Conservation (phyloP, 2,329 filamentous ascomycete species). For the Biscogniauxia mediterranea region DNA sequence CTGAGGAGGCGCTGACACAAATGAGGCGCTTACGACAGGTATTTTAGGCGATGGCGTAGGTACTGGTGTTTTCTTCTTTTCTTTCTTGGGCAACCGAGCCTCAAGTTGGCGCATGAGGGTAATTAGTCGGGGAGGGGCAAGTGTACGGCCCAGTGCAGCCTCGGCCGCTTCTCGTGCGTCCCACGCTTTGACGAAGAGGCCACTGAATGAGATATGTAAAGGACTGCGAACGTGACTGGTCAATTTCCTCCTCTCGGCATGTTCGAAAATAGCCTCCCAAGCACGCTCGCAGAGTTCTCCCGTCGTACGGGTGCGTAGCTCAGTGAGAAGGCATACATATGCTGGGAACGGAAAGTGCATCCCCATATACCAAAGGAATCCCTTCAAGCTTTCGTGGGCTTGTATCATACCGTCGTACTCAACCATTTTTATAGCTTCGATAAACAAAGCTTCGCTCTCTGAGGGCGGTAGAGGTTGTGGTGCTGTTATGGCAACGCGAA, state of each 20-base stretch:
- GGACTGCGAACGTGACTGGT: conserved; percentile 51
- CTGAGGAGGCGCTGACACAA: conserved; percentile 16
- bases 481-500: conserved; percentile 44
- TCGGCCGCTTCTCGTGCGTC: conserved; percentile 52
- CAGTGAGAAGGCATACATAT: conserved; percentile 59
- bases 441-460: conserved; percentile 52
- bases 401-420: conserved; percentile 59
- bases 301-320: conserved; percentile 50
- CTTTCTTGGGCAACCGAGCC: conserved; percentile 32
- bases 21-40: conserved; percentile 23
- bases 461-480: conserved; percentile 38
- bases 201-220: conserved; percentile 56
- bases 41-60: conserved; percentile 30
- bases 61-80: conserved; percentile 30
- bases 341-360: conserved; percentile 61
- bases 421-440: conserved; percentile 56
- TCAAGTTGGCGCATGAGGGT: conserved; percentile 44
- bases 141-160: conserved; percentile 41
- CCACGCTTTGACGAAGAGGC: conserved; percentile 62
- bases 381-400: conserved; percentile 46
- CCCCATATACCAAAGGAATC: conserved; percentile 58
- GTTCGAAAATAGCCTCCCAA: conserved; percentile 55
- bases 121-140: conserved; percentile 47
- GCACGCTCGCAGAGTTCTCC: conserved; percentile 58
- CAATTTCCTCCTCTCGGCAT: conserved; percentile 52